Conservation (phyloP, 1,139 yeast species). For the Nakaseomyces bracarensis region DNA sequence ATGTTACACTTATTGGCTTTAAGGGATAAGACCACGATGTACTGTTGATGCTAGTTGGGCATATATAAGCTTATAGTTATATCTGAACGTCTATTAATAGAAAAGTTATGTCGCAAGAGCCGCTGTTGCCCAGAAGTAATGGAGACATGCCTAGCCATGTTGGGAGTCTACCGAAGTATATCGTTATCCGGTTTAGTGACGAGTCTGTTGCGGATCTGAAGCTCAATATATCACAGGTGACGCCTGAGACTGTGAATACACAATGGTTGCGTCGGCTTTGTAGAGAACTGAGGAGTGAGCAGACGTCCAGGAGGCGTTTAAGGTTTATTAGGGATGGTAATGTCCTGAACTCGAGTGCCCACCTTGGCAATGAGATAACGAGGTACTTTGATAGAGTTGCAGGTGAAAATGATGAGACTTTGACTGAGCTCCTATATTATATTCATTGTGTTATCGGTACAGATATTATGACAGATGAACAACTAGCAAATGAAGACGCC, state of each 20-base stretch:
- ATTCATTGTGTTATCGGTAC: conserved; percentile 73
- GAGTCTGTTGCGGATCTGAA: conserved; percentile 39
- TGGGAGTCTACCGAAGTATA: conserved; percentile 16
- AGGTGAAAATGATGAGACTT: neutral
- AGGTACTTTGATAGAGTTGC: conserved; percentile 19
- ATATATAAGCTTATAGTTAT: too few species aligned
- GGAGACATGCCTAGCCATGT: neutral
- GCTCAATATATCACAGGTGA: conserved; percentile 35
- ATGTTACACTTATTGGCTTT: too few species aligned
- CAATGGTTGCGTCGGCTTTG: conserved; percentile 40
- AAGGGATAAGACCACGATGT: too few species aligned
- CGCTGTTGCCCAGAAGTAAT: conserved; percentile 12
- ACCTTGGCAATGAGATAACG: conserved; percentile 38
- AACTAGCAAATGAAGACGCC: conserved; percentile 54
- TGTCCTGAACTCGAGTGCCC: conserved; percentile 53
- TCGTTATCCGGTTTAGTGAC: conserved; percentile 47
- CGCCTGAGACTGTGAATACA: conserved; percentile 34
- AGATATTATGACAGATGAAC: conserved; percentile 50
- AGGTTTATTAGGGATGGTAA: conserved; percentile 70
- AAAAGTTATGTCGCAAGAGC: conserved; percentile 12
- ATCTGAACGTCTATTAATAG: too few species aligned
- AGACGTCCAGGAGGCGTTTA: conserved; percentile 44
- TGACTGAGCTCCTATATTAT: conserved; percentile 36
- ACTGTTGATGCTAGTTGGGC: too few species aligned
- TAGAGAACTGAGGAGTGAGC: conserved; percentile 33